phyloP scores from a whole-genome alignment of 768 basidiomycete genomes.

The Xanthoconium purpureum region DNA sequence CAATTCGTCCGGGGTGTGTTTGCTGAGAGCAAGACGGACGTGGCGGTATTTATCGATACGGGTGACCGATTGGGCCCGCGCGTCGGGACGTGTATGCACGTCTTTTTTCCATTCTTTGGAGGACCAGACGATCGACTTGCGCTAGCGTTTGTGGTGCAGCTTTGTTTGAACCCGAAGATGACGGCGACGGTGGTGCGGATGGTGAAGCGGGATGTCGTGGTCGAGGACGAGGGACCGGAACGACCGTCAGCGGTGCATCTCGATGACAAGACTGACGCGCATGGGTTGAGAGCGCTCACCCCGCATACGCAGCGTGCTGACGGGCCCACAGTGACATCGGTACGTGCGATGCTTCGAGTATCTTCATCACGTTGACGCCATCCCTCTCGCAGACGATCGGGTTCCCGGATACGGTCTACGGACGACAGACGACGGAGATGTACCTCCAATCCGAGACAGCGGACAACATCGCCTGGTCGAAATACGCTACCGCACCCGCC shows the following conservation, averaged over 20 bases:
- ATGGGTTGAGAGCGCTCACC: not conserved
- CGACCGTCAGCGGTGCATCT: conserved; percentile 26
- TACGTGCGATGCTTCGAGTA: conserved; percentile 1
- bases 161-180: conserved; percentile 66
- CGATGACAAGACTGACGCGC: not conserved
- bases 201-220: conserved; percentile 42
- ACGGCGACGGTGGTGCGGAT: conserved; percentile 76
- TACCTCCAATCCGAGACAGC: conserved; percentile 79
- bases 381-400: conserved; percentile 25
- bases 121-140: conserved; percentile 92
- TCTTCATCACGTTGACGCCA: not conserved
- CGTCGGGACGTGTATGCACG: conserved; percentile 45
- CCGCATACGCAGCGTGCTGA: not conserved
- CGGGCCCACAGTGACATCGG: not conserved
- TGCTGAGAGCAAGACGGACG: conserved; percentile 63
- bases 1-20: conserved; percentile 85
- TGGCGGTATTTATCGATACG: conserved; percentile 81
- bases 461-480: conserved; percentile 73
- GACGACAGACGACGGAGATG: conserved; percentile 57
- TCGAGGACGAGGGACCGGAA: conserved; percentile 17
- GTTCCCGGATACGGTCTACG: conserved; percentile 71
- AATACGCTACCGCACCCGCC: conserved; percentile 42
- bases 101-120: conserved; percentile 91
- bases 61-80: conserved; percentile 32
- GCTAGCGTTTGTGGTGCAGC: conserved; percentile 77